Evolutionary conservation across 805 yeast species (phyloP), one percentile per base, ranked within the genome.

Genomic region (Pichia phayaonensis): DNA sequence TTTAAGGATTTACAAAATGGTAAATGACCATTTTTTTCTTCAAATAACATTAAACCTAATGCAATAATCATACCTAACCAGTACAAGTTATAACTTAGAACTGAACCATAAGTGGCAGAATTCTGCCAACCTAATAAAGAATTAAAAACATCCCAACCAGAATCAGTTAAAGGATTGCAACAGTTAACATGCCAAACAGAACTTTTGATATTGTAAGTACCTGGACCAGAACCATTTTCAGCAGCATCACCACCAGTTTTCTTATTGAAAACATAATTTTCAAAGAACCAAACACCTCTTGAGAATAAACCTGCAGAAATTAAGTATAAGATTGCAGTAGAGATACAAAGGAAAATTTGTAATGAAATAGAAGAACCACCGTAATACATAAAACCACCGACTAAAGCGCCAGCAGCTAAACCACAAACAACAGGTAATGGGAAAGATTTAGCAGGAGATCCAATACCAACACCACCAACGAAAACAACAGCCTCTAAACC

Each of bases 61-160:
- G 74, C 68, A 26, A 70, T 51, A 52, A 84, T 83, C 48, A 87
- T 64, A 45, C 68, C 67, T 49, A 90, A 57, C 97, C 97, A 90
- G 76, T 90, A 90, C 53, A 84, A 59, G 71, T 88, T 88, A 73
- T 90, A 90, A 42, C 89, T 79, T 49, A 90, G 71, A 50, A 90
- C 88, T 3, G 96, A 86, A 50, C 96, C 95, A 63, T 86, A 77
- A 58, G 95, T 87, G 55, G 96, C 97, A 45, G 95, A 80, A 70
- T 90, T 90, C 72, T 89, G 95, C 97, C 97, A 90, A 53, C 97
- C 97, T 55, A 90, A 73, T 48, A 90, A 69, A 20, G 97, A 87
- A 64, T 90, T 90, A 77, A 90, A 90, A 55, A 90, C 82, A 77
- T 89, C 96, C 97, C 97, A 90, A 71, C 96, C 97, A 59, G 83